Conservation (phyloP, 345 rosid genomes). For the Pseudoturritis turrita region DNA sequence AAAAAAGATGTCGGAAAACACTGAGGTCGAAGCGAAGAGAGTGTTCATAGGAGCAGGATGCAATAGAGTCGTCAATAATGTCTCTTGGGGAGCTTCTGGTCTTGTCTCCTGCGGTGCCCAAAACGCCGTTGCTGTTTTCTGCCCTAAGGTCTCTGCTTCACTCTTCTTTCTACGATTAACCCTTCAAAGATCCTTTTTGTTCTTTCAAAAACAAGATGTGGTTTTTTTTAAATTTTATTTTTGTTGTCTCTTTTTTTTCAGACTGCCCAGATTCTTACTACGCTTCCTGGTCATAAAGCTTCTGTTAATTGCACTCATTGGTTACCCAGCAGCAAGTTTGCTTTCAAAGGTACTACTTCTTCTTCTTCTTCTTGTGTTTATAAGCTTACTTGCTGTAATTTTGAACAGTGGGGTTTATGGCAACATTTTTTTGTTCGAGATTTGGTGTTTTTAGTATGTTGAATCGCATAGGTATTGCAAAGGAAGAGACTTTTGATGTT, state of each 20-base stretch:
- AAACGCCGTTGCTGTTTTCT: constrained; percentile 78
- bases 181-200: not conserved
- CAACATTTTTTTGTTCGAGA: not conserved
- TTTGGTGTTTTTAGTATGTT: not conserved
- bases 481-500: constrained; percentile 4
- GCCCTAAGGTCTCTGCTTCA: constrained; percentile 49
- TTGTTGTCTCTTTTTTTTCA: constrained; percentile 5
- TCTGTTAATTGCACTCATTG: constrained; percentile 85
- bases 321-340: constrained; percentile 73
- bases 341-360: constrained; percentile 61
- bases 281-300: constrained; percentile 85
- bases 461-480: not conserved
- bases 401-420: not conserved
- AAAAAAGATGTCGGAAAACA: constrained; percentile 11
- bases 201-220: not conserved
- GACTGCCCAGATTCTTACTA: constrained; percentile 80
- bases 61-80: constrained; percentile 82
- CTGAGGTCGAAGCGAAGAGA: constrained; percentile 46
- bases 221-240: not conserved
- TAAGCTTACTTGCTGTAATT: not conserved
- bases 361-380: not conserved
- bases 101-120: constrained; percentile 84
- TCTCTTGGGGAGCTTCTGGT: constrained; percentile 85
- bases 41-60: constrained; percentile 90
- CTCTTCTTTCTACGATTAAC: not conserved